A percentile compares a stretch with the other conserved stretches of the same genome.
These are phyloP conservation scores for Leptographium flavum DNA, from an alignment of 2,329 filamentous ascomycete species.

Conservation along the genomic window DNA sequence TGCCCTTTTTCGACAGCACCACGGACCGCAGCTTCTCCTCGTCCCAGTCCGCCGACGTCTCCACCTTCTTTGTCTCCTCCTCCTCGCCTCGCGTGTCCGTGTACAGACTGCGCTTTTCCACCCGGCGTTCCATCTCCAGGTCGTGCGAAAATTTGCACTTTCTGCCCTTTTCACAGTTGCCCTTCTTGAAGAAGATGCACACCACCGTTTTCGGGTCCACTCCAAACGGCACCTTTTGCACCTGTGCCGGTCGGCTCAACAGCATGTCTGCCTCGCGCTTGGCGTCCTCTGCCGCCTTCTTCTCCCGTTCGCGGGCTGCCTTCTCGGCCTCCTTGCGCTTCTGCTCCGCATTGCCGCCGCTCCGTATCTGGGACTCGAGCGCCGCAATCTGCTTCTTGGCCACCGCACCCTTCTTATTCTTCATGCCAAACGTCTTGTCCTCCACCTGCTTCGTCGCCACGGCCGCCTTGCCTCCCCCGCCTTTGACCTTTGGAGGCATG, in stretches of 20 bases:
- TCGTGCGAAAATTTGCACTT: slow-evolving; percentile 99
- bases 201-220: slow-evolving; percentile 96
- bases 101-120: slow-evolving; percentile 84
- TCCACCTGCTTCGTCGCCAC: slow-evolving; percentile 52
- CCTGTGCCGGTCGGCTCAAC: slow-evolving; percentile 80
- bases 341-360: slow-evolving; percentile 69
- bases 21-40: slow-evolving; percentile 89
- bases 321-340: slow-evolving; percentile 64
- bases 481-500: slow-evolving; percentile 60
- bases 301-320: slow-evolving; percentile 63
- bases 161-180: slow-evolving; percentile 88
- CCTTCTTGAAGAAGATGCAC: slow-evolving; percentile 95
- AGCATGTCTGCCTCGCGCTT: slow-evolving; percentile 67
- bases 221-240: slow-evolving; percentile 96
- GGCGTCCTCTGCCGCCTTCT: slow-evolving; percentile 76
- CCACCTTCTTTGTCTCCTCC: slow-evolving; percentile 67
- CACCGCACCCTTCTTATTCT: slow-evolving; percentile 93
- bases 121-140: slow-evolving; percentile 74
- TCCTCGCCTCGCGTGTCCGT: slow-evolving; percentile 65
- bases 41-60: slow-evolving; percentile 94
- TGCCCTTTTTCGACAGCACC: slow-evolving; percentile 91
- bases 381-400: slow-evolving; percentile 86
- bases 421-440: slow-evolving; percentile 99
- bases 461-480: slow-evolving; percentile 38
- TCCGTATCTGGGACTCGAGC: slow-evolving; percentile 58